Evolutionary conservation across 2,329 filamentous ascomycete species (phyloP), one percentile per base, ranked within the genome.

Genomic region (Paracoccidioides lutzii): DNA sequence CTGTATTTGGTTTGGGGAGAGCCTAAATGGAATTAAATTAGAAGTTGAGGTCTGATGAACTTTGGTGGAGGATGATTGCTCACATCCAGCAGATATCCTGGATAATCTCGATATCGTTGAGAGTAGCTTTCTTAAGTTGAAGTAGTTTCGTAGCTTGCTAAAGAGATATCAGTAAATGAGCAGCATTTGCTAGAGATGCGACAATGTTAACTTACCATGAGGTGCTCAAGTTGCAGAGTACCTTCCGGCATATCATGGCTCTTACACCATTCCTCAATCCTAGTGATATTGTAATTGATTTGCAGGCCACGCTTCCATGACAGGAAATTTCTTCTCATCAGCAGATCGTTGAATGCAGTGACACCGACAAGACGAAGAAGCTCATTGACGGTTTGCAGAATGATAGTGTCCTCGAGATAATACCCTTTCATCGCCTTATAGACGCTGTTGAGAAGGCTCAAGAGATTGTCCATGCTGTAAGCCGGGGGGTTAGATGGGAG

Each of bases 31-130:
- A 32, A 50, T 41, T 38, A 52, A 28, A 12, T 8, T 22, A 12
- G 32, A 22, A 45, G 32, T 22, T 28, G 12, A 5, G 30, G 8
- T 40, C 37, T 15, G 14, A 46, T 4, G 33, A 10, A 5, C 28
- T 44, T 4, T 8, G 35, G 4, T 40, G 48, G 32, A 52, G 10
- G 3, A 15, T 22, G 22, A 52, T 49, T 45, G 81, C 88, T 83
- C 76, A 94, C 91, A 97, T 97, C 91, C 91, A 97, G 81, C 93
- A 98, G 65, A 98, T 98, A 70, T 98, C 93, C 76, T 98, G 93
- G 66, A 98, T 98, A 66, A 98, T 98, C 75, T 98, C 93, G 66
- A 98, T 98, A 67, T 98, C 93, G 70, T 97, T 98, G 69, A 98
- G 76, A 0, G 93, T 98, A 7, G 93, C 93, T 77, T 98, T 98